Base-by-base conservation (phyloP, 352 stramenopile species). In the Phytopythium chamaehyphon region DNA sequence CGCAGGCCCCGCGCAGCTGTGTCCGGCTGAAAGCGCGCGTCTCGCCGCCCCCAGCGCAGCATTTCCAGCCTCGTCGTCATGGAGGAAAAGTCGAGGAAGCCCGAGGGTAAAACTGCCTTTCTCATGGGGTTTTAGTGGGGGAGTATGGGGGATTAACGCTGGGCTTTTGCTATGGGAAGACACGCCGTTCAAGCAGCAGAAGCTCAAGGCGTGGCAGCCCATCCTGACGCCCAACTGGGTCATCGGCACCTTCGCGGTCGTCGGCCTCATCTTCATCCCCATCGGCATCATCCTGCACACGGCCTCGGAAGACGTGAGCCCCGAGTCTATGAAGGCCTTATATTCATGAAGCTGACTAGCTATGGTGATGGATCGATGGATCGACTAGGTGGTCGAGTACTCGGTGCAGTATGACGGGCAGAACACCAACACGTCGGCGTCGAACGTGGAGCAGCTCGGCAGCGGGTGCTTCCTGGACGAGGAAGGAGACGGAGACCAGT, bases 201-300 rank as follows among this genome's bases (percentile, higher is more conserved):
- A 89, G 70, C 76, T 94, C 54, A 93, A 96, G 59, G 86, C 96
- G 35, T 98, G 96, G 94, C 90, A 98, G 76, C 96, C 97, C 9
- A 96, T 99, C 47, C 69, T 99, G 23, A 98, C 96, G 68, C 95
- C 97, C 39, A 93, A 85, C 54, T 98, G 87, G 86, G 91, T 99
- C 55, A 98, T 99, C 60, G 77, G 71, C 51, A 81, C 92, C 16
- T 98, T 98, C 57, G 69, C 97, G 36, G 63, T 98, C 46, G 85
- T 99, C 23, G 93, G 89, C 1, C 68, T 97, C 19, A 90, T 98
- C 60, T 97, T 98, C 57, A 92, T 99, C 63, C 93, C 93, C 18
- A 83, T 97, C 50, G 96, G 96, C 81, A 80, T 95, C 56, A 70
- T 93, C 35, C 67, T 98, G 21, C 73, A 89, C 72, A 88, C 74